These are phyloP conservation scores for Leccinum broughii DNA, from an alignment of 768 basidiomycete genomes.

Conservation along the genomic window DNA sequence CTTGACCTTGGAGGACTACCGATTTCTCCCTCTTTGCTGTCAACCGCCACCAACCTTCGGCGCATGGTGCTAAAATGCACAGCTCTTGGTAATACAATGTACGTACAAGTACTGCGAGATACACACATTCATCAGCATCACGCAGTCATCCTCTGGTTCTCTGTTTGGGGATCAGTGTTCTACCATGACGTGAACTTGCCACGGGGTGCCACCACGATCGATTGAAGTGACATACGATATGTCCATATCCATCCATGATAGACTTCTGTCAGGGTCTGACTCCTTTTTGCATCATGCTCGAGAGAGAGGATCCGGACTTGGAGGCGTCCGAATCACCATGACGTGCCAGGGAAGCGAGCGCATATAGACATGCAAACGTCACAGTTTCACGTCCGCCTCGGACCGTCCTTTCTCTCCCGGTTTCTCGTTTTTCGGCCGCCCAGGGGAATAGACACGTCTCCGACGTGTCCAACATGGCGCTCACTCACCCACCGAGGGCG, in stretches of 20 bases:
- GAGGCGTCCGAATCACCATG: not conserved
- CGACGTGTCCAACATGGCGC: not conserved
- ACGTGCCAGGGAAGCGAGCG: not conserved
- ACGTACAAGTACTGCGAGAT: not conserved
- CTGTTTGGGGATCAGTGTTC: not conserved
- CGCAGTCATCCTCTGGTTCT: not conserved
- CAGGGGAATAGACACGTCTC: not conserved
- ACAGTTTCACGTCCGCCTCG: not conserved
- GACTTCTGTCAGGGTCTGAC: not conserved
- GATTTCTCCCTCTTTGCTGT: not conserved
- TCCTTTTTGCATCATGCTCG: not conserved
- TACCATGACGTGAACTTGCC: not conserved
- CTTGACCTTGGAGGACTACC: not conserved
- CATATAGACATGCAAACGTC: not conserved
- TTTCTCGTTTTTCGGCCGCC: not conserved
- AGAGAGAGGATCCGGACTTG: not conserved
- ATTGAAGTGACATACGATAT: not conserved
- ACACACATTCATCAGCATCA: not conserved
- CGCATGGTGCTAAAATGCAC: not conserved
- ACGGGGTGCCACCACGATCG: not conserved
- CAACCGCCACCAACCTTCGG: not conserved
- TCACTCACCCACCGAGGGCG: not conserved
- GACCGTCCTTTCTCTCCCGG: not conserved
- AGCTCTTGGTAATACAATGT: not conserved
- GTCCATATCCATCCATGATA: not conserved